Conservation (phyloP, 495 filamentous ascomycete species). For the Diplogelasinospora grovesii region DNA sequence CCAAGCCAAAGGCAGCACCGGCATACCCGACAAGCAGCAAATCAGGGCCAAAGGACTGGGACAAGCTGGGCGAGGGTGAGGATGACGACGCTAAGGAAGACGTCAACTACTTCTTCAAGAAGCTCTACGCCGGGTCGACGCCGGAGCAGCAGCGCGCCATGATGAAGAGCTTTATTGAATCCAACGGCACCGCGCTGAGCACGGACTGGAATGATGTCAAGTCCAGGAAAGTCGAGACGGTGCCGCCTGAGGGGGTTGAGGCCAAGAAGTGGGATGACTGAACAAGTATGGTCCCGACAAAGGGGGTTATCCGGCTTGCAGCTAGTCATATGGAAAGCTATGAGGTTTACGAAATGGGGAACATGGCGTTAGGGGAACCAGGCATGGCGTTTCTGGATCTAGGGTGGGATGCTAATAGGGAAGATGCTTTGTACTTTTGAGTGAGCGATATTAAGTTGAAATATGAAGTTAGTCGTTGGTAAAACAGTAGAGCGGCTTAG, state of each 20-base stretch:
- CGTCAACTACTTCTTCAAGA: constrained; percentile 88
- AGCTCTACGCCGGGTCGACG: constrained; percentile 72
- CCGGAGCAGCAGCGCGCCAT: constrained; percentile 82
- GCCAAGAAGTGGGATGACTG: constrained; percentile 55
- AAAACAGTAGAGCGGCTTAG: too few species aligned
- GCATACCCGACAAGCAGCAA: constrained; percentile 86
- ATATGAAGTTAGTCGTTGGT: too few species aligned
- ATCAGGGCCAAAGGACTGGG: constrained; percentile 85
- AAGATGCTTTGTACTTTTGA: too few species aligned
- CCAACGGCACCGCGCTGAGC: constrained; percentile 85
- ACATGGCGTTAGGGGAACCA: too few species aligned
- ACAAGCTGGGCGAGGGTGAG: constrained; percentile 55
- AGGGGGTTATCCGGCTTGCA: too few species aligned
- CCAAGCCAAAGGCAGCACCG: constrained; percentile 32
- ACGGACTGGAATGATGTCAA: constrained; percentile 89
- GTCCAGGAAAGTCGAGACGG: constrained; percentile 61
- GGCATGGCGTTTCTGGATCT: too few species aligned
- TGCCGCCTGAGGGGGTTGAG: constrained; percentile 70
- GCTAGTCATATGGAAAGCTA: too few species aligned
- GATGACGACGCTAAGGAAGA: constrained; percentile 57
- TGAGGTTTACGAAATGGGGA: too few species aligned
- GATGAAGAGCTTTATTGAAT: constrained; percentile 96
- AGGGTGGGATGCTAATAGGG: too few species aligned
- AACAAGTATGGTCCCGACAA: too few species aligned
- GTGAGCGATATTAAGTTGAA: too few species aligned